Conservation (phyloP, 176 grass and related monocot genomes). For the Triticum urartu region DNA sequence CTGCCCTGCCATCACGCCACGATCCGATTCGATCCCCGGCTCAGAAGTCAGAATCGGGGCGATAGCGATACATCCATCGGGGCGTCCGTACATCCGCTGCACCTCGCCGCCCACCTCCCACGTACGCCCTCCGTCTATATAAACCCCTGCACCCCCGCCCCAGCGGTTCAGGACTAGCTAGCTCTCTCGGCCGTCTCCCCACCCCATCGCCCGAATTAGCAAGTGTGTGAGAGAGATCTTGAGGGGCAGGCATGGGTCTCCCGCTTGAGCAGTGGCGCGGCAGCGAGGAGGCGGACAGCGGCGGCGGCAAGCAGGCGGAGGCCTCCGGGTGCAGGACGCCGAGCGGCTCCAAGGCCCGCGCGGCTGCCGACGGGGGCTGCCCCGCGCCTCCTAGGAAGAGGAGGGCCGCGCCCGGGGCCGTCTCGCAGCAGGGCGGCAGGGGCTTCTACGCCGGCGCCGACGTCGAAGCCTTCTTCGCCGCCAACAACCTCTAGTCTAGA, state of each 20-base stretch:
- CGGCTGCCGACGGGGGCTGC: not conserved
- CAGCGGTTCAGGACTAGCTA: not conserved
- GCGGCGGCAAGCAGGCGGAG: not conserved
- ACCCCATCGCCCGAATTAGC: not conserved
- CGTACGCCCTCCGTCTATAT: not conserved
- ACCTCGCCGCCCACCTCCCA: not conserved
- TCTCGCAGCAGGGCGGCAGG: constrained; percentile 17
- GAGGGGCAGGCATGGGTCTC: not conserved
- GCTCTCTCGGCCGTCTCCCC: not conserved
- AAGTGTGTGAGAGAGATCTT: not conserved
- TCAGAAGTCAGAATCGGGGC: no score
- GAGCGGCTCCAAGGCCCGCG: not conserved
- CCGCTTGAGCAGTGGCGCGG: constrained; percentile 17
- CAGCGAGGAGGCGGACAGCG: not conserved
- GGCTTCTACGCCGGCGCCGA: constrained; percentile 51
- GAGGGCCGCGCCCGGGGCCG: not conserved
- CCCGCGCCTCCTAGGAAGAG: constrained; percentile 42
- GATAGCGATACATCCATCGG: not conserved
- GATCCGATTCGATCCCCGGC: not conserved
- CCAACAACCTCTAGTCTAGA: constrained; percentile 49
- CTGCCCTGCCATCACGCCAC: not conserved
- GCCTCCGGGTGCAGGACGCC: constrained; percentile 43
- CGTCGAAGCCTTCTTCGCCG: constrained; percentile 56
- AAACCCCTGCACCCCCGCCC: not conserved
- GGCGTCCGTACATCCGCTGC: not conserved